Conservation (phyloP, 2,329 filamentous ascomycete species). For the Aspergillus fischeri region DNA sequence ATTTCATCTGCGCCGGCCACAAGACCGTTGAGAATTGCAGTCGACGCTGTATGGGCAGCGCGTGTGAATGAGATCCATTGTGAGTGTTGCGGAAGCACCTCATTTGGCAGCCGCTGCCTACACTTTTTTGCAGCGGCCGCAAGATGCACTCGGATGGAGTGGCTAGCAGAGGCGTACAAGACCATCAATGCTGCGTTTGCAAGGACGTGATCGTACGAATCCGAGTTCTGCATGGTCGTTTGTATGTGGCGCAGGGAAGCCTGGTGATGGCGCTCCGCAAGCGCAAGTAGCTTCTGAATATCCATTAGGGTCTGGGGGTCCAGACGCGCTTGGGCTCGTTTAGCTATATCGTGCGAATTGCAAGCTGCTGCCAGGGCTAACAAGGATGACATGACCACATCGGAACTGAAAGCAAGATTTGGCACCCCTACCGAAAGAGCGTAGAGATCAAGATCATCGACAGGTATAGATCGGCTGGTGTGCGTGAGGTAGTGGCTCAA, state of each 20-base stretch:
- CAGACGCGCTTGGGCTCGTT: not conserved
- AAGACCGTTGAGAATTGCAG: constrained; percentile 25
- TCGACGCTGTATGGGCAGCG: constrained; percentile 33
- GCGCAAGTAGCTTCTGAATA: constrained; percentile 14
- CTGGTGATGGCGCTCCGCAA: constrained; percentile 38
- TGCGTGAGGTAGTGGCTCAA: constrained; percentile 43
- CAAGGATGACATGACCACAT: constrained; percentile 41
- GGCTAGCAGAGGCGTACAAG: constrained; percentile 39
- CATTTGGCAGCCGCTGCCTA: constrained; percentile 14
- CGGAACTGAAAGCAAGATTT: constrained; percentile 39
- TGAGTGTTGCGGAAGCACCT: constrained; percentile 30
- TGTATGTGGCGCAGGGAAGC: constrained; percentile 38
- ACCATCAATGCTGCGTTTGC: constrained; percentile 44
- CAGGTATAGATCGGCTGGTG: constrained; percentile 35
- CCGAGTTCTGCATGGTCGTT: constrained; percentile 25
- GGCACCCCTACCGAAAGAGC: constrained; percentile 42
- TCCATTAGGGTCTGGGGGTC: constrained; percentile 15
- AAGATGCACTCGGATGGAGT: constrained; percentile 35
- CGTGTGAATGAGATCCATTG: constrained; percentile 40
- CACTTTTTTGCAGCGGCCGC: constrained; percentile 16
- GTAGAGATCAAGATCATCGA: constrained; percentile 38
- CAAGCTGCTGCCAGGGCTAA: constrained; percentile 42
- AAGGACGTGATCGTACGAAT: constrained; percentile 34
- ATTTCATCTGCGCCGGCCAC: not conserved
- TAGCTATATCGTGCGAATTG: constrained; percentile 29